These are phyloP conservation scores for Codiaeum variegatum DNA, from an alignment of 441 rosid species.

Conservation along the genomic window DNA sequence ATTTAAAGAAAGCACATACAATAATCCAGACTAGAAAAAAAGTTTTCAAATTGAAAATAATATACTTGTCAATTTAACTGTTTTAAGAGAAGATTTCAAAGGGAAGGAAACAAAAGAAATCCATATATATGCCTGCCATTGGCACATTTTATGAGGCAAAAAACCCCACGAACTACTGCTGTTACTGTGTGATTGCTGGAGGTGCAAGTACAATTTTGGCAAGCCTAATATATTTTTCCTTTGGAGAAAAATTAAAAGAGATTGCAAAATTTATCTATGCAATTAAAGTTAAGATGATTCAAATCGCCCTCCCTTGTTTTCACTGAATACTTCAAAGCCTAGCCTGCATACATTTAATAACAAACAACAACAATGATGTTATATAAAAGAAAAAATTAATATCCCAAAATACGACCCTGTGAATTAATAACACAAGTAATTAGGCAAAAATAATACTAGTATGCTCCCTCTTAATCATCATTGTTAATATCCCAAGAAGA, in stretches of 20 bases:
- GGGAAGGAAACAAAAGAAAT: conserved; percentile 27
- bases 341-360: neutral
- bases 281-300: neutral
- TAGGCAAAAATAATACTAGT: too few species aligned
- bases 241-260: neutral
- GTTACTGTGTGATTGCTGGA: conserved; percentile 22
- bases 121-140: conserved; percentile 14
- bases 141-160: conserved; percentile 36
- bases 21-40: too few species aligned
- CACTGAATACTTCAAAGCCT: neutral
- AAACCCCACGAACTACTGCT: conserved; percentile 33
- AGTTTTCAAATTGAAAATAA: conserved; percentile 19
- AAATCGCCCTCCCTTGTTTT: neutral
- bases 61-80: conserved; percentile 20
- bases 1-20: neutral
- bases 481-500: too few species aligned
- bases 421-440: too few species aligned
- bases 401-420: too few species aligned
- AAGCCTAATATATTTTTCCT: neutral
- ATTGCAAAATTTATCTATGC: conserved; percentile 2
- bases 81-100: conserved; percentile 22
- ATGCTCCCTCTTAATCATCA: too few species aligned
- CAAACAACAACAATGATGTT: too few species aligned
- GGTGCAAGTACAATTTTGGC: conserved; percentile 25
- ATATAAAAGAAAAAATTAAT: too few species aligned